Percentiles rank a stretch among this genome's conserved stretches.
These are phyloP conservation scores for Sporisorium iseilematis-ciliati DNA, from an alignment of 1,284 basidiomycete genomes.

Conservation along the genomic window DNA sequence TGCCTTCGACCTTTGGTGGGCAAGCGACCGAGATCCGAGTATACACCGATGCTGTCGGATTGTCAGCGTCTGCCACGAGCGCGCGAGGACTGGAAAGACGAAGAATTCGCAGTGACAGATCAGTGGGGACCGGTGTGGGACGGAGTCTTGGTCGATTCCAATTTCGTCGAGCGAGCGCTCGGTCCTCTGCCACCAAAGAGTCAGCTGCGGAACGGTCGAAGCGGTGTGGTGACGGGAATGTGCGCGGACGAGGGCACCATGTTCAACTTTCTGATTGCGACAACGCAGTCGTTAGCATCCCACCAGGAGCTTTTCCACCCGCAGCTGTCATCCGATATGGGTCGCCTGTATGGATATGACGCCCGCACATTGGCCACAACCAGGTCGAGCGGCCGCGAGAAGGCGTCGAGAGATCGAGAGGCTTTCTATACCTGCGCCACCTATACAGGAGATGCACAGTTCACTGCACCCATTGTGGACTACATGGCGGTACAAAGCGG, in stretches of 20 bases:
- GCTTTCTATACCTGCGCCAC: conserved; percentile 49
- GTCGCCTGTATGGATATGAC: conserved; percentile 30
- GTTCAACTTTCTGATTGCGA: conserved; percentile 52
- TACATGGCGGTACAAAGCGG: conserved; percentile 24
- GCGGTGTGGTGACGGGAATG: conserved; percentile 46
- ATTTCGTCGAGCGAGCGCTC: conserved; percentile 23
- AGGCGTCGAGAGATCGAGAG: conserved; percentile 10
- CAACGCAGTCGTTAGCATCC: conserved; percentile 23
- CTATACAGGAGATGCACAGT: conserved; percentile 53
- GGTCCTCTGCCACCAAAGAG: conserved; percentile 20
- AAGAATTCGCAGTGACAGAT: conserved; percentile 23
- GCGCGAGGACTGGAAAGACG: conserved; percentile 21
- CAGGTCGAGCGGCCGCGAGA: conserved; percentile 16
- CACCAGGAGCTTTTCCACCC: conserved; percentile 33
- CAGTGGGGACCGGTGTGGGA: conserved; percentile 57
- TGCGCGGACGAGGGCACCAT: conserved; percentile 56
- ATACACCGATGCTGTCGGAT: conserved; percentile 18
- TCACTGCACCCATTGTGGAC: conserved; percentile 47
- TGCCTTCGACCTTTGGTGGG: conserved; percentile 32
- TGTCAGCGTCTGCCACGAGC: conserved; percentile 13
- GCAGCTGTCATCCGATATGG: conserved; percentile 25
- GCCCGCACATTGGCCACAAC: not conserved
- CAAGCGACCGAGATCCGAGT: conserved; percentile 44
- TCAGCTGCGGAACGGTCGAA: conserved; percentile 37
- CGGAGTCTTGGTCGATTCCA: conserved; percentile 34